phyloP scores from a whole-genome alignment of 164 flowering plant species.

The Tinospora cordifolia region DNA sequence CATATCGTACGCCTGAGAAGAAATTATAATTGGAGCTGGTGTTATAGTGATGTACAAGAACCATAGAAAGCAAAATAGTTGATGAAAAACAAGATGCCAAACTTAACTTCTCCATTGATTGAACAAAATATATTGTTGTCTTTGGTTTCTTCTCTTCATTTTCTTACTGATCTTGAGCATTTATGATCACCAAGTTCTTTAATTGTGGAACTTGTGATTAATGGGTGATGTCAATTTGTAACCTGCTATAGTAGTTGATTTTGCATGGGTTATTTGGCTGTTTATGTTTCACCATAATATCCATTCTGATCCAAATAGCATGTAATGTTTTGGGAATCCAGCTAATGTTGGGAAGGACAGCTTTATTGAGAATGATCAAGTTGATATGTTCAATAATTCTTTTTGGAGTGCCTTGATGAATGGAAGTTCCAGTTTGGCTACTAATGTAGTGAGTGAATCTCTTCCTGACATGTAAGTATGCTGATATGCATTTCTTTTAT shows the following conservation, averaged over 20 bases:
- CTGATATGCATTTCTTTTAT: slow-evolving; percentile 2
- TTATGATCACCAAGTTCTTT: too few relatives aligned
- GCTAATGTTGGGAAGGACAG: slow-evolving; percentile 15
- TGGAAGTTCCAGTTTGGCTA: slow-evolving; percentile 18
- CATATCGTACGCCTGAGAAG: too few relatives aligned
- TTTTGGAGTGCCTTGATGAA: slow-evolving; percentile 10
- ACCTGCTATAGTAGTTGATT: neutral
- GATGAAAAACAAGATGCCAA: too few relatives aligned
- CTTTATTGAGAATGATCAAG: slow-evolving; percentile 16
- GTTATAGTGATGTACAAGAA: too few relatives aligned
- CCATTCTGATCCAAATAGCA: slow-evolving; percentile 5
- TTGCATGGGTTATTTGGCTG: neutral
- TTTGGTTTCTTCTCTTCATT: too few relatives aligned
- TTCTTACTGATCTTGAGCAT: too few relatives aligned
- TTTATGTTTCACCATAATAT: neutral
- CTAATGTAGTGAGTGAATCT: slow-evolving; percentile 7
- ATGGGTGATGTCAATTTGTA: too few relatives aligned
- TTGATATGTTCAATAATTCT: slow-evolving; percentile 13
- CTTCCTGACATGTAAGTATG: slow-evolving; percentile 28
- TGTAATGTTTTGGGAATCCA: slow-evolving; percentile 21
- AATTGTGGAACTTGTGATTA: too few relatives aligned
- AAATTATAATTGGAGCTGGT: too few relatives aligned
- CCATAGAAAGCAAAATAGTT: too few relatives aligned
- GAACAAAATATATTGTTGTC: too few relatives aligned
- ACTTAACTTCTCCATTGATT: too few relatives aligned